phyloP scores from a whole-genome alignment of 345 rosid species.

The Lenwebbia sp. region DNA sequence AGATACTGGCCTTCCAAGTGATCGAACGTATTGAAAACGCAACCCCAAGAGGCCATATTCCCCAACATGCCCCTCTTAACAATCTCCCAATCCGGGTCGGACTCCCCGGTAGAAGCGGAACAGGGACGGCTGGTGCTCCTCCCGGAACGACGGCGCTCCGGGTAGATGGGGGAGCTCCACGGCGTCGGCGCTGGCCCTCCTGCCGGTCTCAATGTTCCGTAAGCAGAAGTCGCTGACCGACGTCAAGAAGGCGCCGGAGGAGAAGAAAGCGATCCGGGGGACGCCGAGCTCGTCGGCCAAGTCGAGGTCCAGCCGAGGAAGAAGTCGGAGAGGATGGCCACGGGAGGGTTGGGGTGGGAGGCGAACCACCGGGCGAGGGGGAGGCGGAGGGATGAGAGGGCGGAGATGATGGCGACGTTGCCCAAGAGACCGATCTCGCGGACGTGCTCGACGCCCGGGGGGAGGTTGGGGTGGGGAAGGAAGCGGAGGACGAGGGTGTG shows the following conservation, averaged over 20 bases:
- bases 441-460: slow-evolving; percentile 47
- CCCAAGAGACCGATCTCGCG: slow-evolving; percentile 42
- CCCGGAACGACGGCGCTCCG: slow-evolving; percentile 27
- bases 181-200: slow-evolving; percentile 1
- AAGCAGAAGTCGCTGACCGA: slow-evolving; percentile 17
- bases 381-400: slow-evolving; percentile 30
- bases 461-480: slow-evolving; percentile 44
- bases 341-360: slow-evolving; percentile 47
- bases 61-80: slow-evolving; percentile 16
- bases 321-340: slow-evolving; percentile 61
- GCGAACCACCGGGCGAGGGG: slow-evolving; percentile 45
- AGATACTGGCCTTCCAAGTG: slow-evolving; percentile 32
- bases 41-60: slow-evolving; percentile 30
- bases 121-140: slow-evolving; percentile 35
- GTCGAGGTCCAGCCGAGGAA: slow-evolving; percentile 71
- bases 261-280: slow-evolving; percentile 40
- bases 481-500: slow-evolving; percentile 29
- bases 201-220: slow-evolving; percentile 2
- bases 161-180: slow-evolving; percentile 36
- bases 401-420: slow-evolving; percentile 21
- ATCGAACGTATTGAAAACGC: slow-evolving; percentile 32
- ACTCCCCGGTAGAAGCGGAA: slow-evolving; percentile 10
- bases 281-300: slow-evolving; percentile 26
- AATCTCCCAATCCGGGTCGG: slow-evolving; percentile 22
- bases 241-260: slow-evolving; percentile 21